A percentile compares a stretch with the other conserved stretches of the same genome.
These are phyloP conservation scores for Senna siamea DNA, from an alignment of 306 rosid genomes.

Conservation along the genomic window DNA sequence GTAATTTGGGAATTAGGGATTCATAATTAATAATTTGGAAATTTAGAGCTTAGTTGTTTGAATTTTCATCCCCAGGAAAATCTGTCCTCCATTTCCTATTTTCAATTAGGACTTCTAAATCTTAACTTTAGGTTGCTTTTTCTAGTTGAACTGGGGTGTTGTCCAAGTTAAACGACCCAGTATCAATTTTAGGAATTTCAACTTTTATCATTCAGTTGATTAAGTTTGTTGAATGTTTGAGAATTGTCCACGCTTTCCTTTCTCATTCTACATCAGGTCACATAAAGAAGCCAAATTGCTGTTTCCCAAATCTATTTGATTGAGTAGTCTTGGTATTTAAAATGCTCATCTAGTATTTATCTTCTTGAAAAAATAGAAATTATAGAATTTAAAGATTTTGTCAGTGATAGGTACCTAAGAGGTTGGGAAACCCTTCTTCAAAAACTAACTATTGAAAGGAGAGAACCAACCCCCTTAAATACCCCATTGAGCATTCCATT, in stretches of 20 bases:
- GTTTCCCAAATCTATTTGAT: slow-evolving; percentile 13
- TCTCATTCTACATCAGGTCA: not conserved
- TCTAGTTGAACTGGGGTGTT: not conserved
- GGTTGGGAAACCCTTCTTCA: too few relatives aligned
- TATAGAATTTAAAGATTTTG: not conserved
- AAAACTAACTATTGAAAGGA: too few relatives aligned
- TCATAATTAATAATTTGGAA: not conserved
- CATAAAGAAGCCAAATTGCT: slow-evolving; percentile 18
- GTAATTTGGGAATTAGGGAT: not conserved
- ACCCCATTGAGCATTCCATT: too few relatives aligned
- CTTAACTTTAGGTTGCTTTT: not conserved
- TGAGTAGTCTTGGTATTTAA: slow-evolving; percentile 27
- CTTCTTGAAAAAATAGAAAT: not conserved
- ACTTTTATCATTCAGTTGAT: not conserved
- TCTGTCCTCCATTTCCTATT: not conserved
- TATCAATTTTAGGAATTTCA: not conserved
- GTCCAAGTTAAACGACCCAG: not conserved
- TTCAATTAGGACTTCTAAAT: not conserved
- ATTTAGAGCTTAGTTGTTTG: not conserved
- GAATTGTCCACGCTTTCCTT: not conserved
- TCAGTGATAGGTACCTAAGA: too few relatives aligned
- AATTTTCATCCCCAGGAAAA: not conserved
- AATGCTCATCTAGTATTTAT: slow-evolving; percentile 6
- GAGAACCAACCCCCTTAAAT: too few relatives aligned
- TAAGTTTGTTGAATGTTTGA: not conserved